These are phyloP conservation scores for Pichia sp. DNA, from an alignment of 1,139 yeast species.

Conservation along the genomic window DNA sequence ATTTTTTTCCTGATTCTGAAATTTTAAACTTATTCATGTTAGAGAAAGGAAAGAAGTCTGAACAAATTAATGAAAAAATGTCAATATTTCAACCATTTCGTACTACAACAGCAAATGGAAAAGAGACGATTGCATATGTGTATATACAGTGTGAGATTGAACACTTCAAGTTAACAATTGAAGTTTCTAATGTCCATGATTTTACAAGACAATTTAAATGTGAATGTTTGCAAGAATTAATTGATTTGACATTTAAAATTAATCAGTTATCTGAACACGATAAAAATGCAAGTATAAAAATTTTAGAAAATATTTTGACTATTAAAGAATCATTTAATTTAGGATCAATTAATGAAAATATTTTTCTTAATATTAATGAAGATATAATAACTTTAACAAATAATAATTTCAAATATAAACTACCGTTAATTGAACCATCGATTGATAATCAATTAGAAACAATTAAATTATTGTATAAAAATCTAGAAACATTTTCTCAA, in stretches of 20 bases:
- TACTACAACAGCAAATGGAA: background rate
- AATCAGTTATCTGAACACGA: conserved; percentile 7
- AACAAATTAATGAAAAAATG: background rate
- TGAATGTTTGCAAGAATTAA: background rate
- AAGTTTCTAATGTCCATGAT: background rate
- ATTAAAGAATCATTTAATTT: background rate
- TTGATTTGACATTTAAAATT: background rate
- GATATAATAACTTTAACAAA: background rate
- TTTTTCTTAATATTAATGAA: background rate
- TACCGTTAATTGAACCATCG: conserved; percentile 15
- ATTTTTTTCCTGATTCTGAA: background rate
- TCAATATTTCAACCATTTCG: background rate
- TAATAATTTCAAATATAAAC: conserved; percentile 14
- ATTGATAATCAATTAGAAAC: conserved; percentile 5
- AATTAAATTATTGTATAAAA: conserved; percentile 4
- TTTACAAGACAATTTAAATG: background rate
- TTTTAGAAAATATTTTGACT: background rate
- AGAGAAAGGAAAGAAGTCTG: too few species aligned
- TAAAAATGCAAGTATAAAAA: background rate
- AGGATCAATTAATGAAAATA: background rate
- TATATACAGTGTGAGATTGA: background rate
- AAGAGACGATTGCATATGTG: background rate
- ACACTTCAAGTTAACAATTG: background rate
- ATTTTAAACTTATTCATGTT: background rate
- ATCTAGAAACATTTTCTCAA: conserved; percentile 8